Percentiles rank a stretch among this genome's conserved stretches.
These are phyloP conservation scores for Penicillium sp. DNA, from an alignment of 2,329 filamentous ascomycete species.

Conservation along the genomic window DNA sequence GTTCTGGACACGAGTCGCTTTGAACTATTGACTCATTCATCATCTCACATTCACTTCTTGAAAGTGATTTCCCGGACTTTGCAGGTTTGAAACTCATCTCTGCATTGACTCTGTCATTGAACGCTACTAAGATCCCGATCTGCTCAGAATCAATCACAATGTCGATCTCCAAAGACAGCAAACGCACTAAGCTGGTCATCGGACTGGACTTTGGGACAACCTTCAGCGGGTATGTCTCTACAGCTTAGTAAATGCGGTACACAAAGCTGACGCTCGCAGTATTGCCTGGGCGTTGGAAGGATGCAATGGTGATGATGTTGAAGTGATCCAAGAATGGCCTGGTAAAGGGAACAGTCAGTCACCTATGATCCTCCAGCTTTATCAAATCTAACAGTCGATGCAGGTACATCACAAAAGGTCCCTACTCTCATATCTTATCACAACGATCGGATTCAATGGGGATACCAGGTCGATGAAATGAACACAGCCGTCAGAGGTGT, in stretches of 20 bases:
- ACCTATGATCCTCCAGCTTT: not conserved
- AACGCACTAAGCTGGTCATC: not conserved
- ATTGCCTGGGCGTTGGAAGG: constrained; percentile 22
- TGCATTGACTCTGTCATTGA: no score
- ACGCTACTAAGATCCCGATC: no score
- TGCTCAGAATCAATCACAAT: no score
- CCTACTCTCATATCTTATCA: constrained; percentile 15
- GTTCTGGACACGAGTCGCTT: no score
- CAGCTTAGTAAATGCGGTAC: not conserved
- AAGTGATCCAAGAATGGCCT: constrained; percentile 28
- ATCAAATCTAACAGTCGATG: not conserved
- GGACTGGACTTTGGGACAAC: constrained; percentile 26
- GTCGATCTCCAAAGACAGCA: no score
- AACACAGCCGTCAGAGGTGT: constrained; percentile 27
- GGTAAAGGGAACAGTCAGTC: constrained; percentile 23
- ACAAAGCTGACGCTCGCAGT: constrained; percentile 1
- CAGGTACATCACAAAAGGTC: constrained; percentile 22
- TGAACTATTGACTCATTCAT: no score
- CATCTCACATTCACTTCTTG: no score
- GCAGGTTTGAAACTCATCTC: no score
- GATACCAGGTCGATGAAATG: constrained; percentile 20
- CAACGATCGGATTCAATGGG: constrained; percentile 16
- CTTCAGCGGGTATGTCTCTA: constrained; percentile 26
- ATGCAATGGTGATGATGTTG: constrained; percentile 11
- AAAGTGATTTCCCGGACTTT: no score